These are phyloP conservation scores for Chytriomyces sp. DNA, from an alignment of 192 early-diverging fungal species.

Conservation along the genomic window DNA sequence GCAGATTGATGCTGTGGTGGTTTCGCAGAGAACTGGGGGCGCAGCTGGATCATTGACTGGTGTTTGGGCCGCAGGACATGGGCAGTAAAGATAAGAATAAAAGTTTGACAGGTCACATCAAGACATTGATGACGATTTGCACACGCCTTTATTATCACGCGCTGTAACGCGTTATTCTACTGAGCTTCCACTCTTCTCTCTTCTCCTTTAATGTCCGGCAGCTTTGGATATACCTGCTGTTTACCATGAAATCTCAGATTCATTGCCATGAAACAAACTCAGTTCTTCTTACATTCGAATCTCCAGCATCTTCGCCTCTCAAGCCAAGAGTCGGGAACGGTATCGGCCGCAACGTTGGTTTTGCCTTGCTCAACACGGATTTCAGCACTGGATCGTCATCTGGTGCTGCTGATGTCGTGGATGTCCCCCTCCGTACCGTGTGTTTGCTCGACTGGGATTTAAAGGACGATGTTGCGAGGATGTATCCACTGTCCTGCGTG, in stretches of 20 bases:
- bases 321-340: constrained; percentile 21
- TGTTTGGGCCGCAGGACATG: no score
- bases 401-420: background rate
- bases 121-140: no score
- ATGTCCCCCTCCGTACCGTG: background rate
- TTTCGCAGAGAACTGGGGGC: constrained; percentile 7
- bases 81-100: no score
- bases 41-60: background rate
- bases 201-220: constrained; percentile 5
- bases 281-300: background rate
- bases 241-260: background rate
- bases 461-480: background rate
- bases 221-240: constrained; percentile 8
- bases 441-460: no score
- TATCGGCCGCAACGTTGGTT: constrained; percentile 29
- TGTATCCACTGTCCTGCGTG: no score
- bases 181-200: background rate
- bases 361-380: constrained; percentile 25
- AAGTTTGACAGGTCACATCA: no score
- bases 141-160: no score
- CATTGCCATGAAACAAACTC: background rate
- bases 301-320: background rate
- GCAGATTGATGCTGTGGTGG: constrained; percentile 84
- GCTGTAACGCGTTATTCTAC: background rate
- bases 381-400: constrained; percentile 21